Evolutionary conservation across 2,329 filamentous ascomycete species (phyloP), one percentile per base, ranked within the genome.

Genomic region (Fusarium mangiferae): DNA sequence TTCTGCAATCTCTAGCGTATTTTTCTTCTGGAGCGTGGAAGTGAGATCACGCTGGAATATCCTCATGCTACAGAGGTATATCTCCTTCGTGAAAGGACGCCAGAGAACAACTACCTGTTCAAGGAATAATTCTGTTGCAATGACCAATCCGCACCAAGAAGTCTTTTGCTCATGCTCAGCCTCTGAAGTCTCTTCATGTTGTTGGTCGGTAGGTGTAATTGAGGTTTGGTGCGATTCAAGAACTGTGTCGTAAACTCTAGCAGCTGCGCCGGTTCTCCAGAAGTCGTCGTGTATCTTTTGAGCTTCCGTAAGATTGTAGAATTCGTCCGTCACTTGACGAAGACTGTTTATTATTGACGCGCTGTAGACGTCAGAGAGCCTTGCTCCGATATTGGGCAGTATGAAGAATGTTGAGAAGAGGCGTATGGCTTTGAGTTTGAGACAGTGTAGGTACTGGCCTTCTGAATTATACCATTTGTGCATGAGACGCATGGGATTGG

Each of bases 341-440:
- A 70, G 49, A 38, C 17, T 45, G 4, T 35, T 22, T 0, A 70
- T 35, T 5, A 71, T 20, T 18, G n/a, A 35, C 3, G n/a, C 30
- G 15, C 26, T 39, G 10, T 52, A 15, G 9, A 70, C 30, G 1
- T 70, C 44, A 2, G 35, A 36, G 7, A 70, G 22, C 6, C 30
- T 35, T 33, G 49, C 39, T 1, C 67, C 61, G 1, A 30, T 55
- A 4, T 54, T 8, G 1, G 67, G 55, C 2, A 41, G 45, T 4
- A 52, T 48, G 4, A 70, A 71, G 39, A 70, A 70, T 20, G 52
- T 49, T 6, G 68, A 68, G 10, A 70, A 70, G 5, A 70, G 14
- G 2, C 68, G 60, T 26, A 70, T 45, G 3, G 60, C 60, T 7
- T 66, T 70, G 7, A 70, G 61, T 5, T 66, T 70, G n/a, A 70